phyloP scores from a whole-genome alignment of 2,329 filamentous ascomycete species.

The Fusarium nodosum region DNA sequence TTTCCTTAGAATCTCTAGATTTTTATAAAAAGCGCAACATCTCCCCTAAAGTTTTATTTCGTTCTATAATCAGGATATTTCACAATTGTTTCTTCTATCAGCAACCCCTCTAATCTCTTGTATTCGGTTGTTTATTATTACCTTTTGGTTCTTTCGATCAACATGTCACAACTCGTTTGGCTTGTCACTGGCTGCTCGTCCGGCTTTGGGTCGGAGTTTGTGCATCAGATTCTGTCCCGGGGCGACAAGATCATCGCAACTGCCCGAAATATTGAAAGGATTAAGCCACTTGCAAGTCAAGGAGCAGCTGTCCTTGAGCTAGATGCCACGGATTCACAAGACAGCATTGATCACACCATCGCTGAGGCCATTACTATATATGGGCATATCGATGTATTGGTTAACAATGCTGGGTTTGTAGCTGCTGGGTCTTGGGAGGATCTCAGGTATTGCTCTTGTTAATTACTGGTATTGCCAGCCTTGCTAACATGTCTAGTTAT shows the following conservation, averaged over 20 bases:
- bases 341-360: slow-evolving; percentile 39
- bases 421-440: slow-evolving; percentile 51
- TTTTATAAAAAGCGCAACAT: no score
- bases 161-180: slow-evolving; percentile 51
- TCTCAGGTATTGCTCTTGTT: slow-evolving; percentile 41
- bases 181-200: slow-evolving; percentile 54
- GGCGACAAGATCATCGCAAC: slow-evolving; percentile 53
- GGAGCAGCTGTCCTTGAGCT: slow-evolving; percentile 45
- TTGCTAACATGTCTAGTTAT: background rate
- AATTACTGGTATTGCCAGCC: rapidly evolving
- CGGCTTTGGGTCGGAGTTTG: slow-evolving; percentile 50
- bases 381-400: slow-evolving; percentile 52
- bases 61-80: no score
- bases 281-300: background rate
- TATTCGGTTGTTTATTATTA: background rate
- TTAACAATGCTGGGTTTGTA: slow-evolving; percentile 55
- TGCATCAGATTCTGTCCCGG: slow-evolving; percentile 42
- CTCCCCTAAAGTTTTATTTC: no score
- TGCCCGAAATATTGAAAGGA: slow-evolving; percentile 47
- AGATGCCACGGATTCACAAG: slow-evolving; percentile 47
- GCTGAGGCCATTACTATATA: slow-evolving; percentile 51
- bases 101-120: no score
- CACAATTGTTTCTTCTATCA: no score
- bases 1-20: no score
- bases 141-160: background rate